These are phyloP conservation scores for Acanthamoeba royreba DNA, from an alignment of 208 protist genomes.

Conservation along the genomic window DNA sequence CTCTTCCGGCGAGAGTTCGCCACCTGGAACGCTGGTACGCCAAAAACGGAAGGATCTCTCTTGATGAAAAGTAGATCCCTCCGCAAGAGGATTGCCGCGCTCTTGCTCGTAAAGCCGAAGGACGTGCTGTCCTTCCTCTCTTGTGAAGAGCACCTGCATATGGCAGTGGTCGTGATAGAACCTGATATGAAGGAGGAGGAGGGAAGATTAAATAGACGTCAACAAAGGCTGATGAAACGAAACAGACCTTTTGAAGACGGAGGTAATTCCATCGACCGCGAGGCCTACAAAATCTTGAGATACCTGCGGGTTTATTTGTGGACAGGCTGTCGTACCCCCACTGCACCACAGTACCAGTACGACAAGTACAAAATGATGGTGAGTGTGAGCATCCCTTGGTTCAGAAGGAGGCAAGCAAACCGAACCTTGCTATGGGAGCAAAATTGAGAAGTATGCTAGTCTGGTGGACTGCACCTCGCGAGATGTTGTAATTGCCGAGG, in stretches of 20 bases:
- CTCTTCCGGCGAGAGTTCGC: not conserved
- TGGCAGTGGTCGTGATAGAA: conserved; percentile 5
- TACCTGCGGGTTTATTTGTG: not conserved
- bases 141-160: conserved; percentile 15
- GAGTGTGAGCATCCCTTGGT: no score
- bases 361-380: no score
- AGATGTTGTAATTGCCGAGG: not conserved
- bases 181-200: not conserved
- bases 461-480: not conserved
- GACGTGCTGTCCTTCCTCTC: not conserved
- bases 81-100: not conserved
- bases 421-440: not conserved
- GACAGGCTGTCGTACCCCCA: not conserved
- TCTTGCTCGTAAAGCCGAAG: not conserved
- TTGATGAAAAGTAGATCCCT: no score
- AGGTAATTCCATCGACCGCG: not conserved
- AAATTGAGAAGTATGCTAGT: not conserved
- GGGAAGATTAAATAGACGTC: not conserved
- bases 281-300: not conserved
- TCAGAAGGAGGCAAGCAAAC: not conserved
- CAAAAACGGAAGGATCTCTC: not conserved
- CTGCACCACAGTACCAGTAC: no score
- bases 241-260: not conserved
- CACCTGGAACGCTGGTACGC: not conserved
- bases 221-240: not conserved